Base-by-base conservation (phyloP, 805 yeast species). In the Starmerella asiatica region DNA sequence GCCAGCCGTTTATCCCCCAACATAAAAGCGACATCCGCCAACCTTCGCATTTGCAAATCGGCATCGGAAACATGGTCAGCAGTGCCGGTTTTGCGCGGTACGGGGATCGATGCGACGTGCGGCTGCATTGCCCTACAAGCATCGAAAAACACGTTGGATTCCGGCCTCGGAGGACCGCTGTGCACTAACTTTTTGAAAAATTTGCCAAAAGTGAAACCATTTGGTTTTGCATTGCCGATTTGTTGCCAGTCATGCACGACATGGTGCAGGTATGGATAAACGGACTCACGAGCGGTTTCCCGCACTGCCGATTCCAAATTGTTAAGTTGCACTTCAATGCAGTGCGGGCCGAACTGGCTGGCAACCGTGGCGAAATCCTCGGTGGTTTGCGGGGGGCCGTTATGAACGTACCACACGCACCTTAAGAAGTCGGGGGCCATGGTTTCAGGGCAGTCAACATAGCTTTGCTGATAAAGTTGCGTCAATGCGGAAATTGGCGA, bases 11-110 rank as follows among this genome's bases (percentile, higher is more conserved):
- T 88, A 61, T 91, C 95, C 28, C 85, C 71, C n/a, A 86, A 60
- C 75, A 91, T 82, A 52, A 88, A 75, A 5, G 85, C 75, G 83
- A 93, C 83, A 57, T 91, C 98, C 0, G 93, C 97, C 21, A 88
- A 63, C 54, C 80, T 79, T 37, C 97, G 65, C 21, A 85, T 67
- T 32, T 73, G 67, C 54, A 82, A 79, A 50, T 84, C 95, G 1
- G 41, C 16, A 18, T 46, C 46, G 29, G 20, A 33, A 16, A 20
- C 33, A 14, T 15, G 20, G 17, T 27, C 24, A 16, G 20, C 27
- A 21, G 31, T 26, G 14, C 17, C 32, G 15, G 17, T 27, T 21
- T 32, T 33, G n/a, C 45, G 35, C 24, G 41, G 39, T 9, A 42
- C 47, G n/a, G 49, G 49, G 15, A 46, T 46, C 5, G 44, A 37